Evolutionary conservation across 495 filamentous ascomycete species (phyloP), one percentile per base, ranked within the genome.

Genomic region (Thermothielavioides terrestris): DNA sequence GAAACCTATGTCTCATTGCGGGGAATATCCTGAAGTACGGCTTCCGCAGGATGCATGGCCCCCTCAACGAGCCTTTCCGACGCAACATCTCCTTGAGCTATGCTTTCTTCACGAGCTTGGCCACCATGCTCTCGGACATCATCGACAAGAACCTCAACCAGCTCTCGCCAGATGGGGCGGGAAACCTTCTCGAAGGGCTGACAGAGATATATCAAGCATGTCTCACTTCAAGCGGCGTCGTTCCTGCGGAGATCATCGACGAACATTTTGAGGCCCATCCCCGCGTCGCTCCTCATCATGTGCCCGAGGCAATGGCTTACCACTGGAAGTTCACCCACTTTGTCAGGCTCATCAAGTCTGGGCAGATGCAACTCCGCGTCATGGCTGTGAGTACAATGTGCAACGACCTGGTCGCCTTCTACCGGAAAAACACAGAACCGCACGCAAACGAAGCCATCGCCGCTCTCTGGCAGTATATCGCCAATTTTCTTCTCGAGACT

Each of bases 331-430:
- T 94, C 62, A 70, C 66, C 26, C 67, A 81, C 7, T 70, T 85
- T 37, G 79, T 77, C 61, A 88, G 79, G 59, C 77, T 87, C 55
- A 83, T 94, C 47, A 75, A 77, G 61, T 86, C 84, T 12, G 80
- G 86, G n/a, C 83, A 86, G 49, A 94, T 96, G 89, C 88, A 94
- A 59, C 75, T 94, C 23, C 79, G 89, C 38, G 85, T 91, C 10
- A 67, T 79, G 49, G 86, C 86, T 25, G 78, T 88, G 18, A 77
- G 78, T 27, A 67, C 64, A 15, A 84, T 96, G 80, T 82, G 85
- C 57, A 58, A 49, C n/a, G 84, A 89, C 34, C 71, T 96, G 18
- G 75, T 92, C 7, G 44, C 52, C 1, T 63, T 86, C 22, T 89
- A 78, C 71, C 67, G 67, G 39, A 68, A 73, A 14, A 67, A 57